Percentiles rank a stretch among this genome's conserved stretches.
phyloP scores from a whole-genome alignment of 345 rosid species.

The Cardiospermum halicacabum region DNA sequence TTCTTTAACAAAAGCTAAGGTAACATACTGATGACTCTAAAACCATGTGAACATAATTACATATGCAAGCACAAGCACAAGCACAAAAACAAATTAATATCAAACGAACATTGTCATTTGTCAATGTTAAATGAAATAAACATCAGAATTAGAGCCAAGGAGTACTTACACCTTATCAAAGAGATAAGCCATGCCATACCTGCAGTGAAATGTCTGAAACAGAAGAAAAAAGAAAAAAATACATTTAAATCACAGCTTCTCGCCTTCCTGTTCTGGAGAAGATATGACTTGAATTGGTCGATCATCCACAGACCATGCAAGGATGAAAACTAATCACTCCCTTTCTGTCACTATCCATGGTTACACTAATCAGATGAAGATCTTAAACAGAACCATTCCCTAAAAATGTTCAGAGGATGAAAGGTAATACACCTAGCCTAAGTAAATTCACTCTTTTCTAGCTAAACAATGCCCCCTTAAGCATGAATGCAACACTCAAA shows the following conservation, averaged over 20 bases:
- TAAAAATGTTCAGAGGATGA: background rate
- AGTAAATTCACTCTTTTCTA: background rate
- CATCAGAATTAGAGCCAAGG: conserved; percentile 13
- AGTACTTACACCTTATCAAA: conserved; percentile 66
- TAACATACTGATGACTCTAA: background rate
- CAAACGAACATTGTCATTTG: background rate
- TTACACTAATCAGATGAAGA: background rate
- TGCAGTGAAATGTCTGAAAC: conserved; percentile 70
- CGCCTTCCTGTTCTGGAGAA: conserved; percentile 1
- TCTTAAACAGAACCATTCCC: background rate
- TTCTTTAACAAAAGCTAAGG: background rate
- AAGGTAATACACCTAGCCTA: background rate
- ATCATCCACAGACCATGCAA: conserved; percentile 1
- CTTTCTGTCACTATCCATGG: background rate
- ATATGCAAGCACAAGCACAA: background rate
- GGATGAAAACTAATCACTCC: background rate
- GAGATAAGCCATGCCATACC: conserved; percentile 77
- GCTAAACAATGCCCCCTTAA: background rate
- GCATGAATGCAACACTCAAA: background rate
- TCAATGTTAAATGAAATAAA: background rate
- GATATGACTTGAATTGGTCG: background rate
- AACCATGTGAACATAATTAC: background rate
- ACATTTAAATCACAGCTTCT: conserved; percentile 11
- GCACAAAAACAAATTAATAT: background rate
- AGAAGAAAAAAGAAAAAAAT: conserved; percentile 12